Percentiles rank a stretch among this genome's conserved stretches.
phyloP scores from a whole-genome alignment of 805 yeast species.

The Wickerhamomyces queroliae region DNA sequence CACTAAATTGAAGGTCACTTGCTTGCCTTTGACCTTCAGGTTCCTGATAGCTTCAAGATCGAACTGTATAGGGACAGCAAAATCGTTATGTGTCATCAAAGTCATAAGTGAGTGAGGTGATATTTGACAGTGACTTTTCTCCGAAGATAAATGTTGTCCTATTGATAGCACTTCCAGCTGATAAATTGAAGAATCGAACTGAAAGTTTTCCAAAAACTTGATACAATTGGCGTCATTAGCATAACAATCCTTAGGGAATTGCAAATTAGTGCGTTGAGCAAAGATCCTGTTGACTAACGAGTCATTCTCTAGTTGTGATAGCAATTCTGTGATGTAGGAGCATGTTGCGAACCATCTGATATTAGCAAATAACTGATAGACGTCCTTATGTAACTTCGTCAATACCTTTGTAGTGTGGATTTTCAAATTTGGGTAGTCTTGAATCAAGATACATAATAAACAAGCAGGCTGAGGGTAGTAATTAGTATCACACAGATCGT shows the following conservation, averaged over 20 bases:
- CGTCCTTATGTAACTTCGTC: neutral
- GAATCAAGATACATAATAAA: conserved; percentile 18
- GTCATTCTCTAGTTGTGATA: conserved; percentile 14
- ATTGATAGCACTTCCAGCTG: conserved; percentile 7
- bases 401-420: neutral
- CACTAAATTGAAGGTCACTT: conserved; percentile 4
- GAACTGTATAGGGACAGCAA: conserved; percentile 17
- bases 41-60: conserved; percentile 5
- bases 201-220: conserved; percentile 7
- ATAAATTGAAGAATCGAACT: conserved; percentile 4
- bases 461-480: conserved; percentile 12
- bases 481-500: neutral
- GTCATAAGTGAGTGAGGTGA: conserved; percentile 6
- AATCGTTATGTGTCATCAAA: conserved; percentile 12
- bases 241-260: conserved; percentile 5
- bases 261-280: neutral
- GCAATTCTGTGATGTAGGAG: conserved; percentile 16
- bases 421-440: conserved; percentile 13
- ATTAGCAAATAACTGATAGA: conserved; percentile 3
- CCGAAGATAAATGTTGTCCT: conserved; percentile 1
- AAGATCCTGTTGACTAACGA: conserved; percentile 1
- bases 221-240: conserved; percentile 16
- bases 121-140: conserved; percentile 12
- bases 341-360: conserved; percentile 11
- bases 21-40: neutral